Evolutionary conservation across 371 early-diverging fungal species (phyloP).

Genomic region (Rhizopus microsporus): DNA sequence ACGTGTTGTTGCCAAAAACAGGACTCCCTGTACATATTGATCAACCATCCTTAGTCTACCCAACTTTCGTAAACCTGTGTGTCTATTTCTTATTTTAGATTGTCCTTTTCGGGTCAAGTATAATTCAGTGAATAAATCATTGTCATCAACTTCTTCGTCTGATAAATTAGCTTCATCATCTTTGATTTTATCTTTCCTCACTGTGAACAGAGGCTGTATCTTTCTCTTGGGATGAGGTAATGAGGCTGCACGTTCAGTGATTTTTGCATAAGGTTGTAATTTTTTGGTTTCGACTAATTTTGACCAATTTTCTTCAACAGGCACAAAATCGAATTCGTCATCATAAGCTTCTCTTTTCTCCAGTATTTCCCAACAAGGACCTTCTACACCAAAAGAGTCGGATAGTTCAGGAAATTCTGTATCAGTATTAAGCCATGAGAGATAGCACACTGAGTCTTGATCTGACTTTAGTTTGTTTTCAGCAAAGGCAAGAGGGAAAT

Average conservation of each 20-base stretch:
- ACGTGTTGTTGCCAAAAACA: background rate
- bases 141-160: constrained; percentile 6
- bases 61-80: background rate
- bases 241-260: constrained; percentile 16
- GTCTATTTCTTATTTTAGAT: constrained; percentile 7
- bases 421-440: constrained; percentile 18
- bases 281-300: constrained; percentile 9
- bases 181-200: background rate
- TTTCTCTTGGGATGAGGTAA: constrained; percentile 9
- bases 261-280: constrained; percentile 13
- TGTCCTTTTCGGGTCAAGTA: background rate
- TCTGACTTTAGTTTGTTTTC: constrained; percentile 1
- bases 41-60: constrained; percentile 8
- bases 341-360: constrained; percentile 16
- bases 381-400: background rate
- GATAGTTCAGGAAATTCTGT: constrained; percentile 18
- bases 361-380: constrained; percentile 20
- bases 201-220: constrained; percentile 12
- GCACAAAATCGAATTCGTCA: constrained; percentile 6
- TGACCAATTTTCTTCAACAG: constrained; percentile 16
- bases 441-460: constrained; percentile 6
- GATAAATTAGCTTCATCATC: background rate
- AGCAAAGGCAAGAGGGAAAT: constrained; percentile 24
- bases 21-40: constrained; percentile 9
- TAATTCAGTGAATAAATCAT: background rate